These are phyloP conservation scores for Paecilomyces niveus DNA, from an alignment of 2,329 filamentous ascomycete genomes.

Conservation along the genomic window DNA sequence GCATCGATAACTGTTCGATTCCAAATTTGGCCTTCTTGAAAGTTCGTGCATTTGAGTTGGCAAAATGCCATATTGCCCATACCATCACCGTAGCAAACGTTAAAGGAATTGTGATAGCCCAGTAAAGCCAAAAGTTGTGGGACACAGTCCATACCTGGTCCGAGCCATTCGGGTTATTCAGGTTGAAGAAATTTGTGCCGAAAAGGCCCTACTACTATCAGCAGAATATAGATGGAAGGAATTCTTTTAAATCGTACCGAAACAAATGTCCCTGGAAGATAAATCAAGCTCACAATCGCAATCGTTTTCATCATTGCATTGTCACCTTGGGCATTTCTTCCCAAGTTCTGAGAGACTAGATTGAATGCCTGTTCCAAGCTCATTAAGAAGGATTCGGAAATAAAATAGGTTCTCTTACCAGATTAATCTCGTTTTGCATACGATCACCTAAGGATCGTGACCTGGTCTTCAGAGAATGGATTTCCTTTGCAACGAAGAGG, in stretches of 20 bases:
- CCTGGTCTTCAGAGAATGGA: constrained; percentile 20
- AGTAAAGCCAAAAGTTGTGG: constrained; percentile 24
- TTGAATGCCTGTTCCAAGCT: constrained; percentile 20
- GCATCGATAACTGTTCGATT: not conserved
- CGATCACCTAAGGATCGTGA: constrained; percentile 21
- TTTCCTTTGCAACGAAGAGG: constrained; percentile 14
- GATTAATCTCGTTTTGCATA: constrained; percentile 27
- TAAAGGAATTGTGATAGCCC: constrained; percentile 21
- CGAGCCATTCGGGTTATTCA: constrained; percentile 6
- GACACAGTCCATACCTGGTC: constrained; percentile 17
- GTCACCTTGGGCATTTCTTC: constrained; percentile 15
- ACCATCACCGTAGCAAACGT: constrained; percentile 17
- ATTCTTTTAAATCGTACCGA: constrained; percentile 13
- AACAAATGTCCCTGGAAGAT: constrained; percentile 23
- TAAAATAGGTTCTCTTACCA: constrained; percentile 11
- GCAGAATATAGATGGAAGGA: not conserved
- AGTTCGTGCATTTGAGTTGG: not conserved
- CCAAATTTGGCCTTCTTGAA: not conserved
- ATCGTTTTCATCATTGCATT: constrained; percentile 24
- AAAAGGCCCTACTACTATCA: constrained; percentile 19
- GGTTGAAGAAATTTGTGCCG: constrained; percentile 29
- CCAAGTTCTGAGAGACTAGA: constrained; percentile 22
- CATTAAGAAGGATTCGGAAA: not conserved
- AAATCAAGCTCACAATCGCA: constrained; percentile 18
- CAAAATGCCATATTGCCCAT: constrained; percentile 17